These are phyloP conservation scores for Arthrobotrys entomopaga DNA, from an alignment of 2,329 filamentous ascomycete species.

Conservation along the genomic window DNA sequence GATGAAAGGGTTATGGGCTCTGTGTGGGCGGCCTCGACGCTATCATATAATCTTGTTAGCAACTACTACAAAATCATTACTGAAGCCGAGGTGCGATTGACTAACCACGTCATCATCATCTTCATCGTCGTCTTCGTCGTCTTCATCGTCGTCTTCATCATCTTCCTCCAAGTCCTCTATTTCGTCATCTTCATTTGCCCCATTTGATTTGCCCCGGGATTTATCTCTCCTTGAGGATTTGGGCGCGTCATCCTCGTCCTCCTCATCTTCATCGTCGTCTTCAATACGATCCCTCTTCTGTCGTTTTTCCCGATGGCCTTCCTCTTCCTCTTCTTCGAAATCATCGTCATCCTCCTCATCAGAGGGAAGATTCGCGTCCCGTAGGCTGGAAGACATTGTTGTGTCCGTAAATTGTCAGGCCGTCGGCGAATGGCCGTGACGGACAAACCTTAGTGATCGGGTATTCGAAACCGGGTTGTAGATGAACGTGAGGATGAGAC, in stretches of 20 bases:
- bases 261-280: slow-evolving; percentile 49
- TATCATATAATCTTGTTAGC: slow-evolving; percentile 31
- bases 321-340: slow-evolving; percentile 40
- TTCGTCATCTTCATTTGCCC: slow-evolving; percentile 45
- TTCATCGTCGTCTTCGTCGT: slow-evolving; percentile 68
- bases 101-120: slow-evolving; percentile 67
- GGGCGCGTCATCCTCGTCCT: slow-evolving; percentile 55
- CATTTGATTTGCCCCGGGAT: slow-evolving; percentile 33
- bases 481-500: slow-evolving; percentile 1
- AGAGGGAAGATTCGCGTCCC: slow-evolving; percentile 34
- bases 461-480: background rate
- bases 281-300: slow-evolving; percentile 40
- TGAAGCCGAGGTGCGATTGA: slow-evolving; percentile 10
- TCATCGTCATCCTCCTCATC: slow-evolving; percentile 57
- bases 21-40: slow-evolving; percentile 63
- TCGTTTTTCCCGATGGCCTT: slow-evolving; percentile 35
- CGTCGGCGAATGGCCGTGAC: slow-evolving; percentile 8
- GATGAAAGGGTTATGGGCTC: slow-evolving; percentile 77
- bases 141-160: slow-evolving; percentile 65
- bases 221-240: slow-evolving; percentile 31
- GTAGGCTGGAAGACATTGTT: slow-evolving; percentile 38
- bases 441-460: background rate
- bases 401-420: background rate
- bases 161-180: slow-evolving; percentile 46
- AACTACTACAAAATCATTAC: background rate